Conservation (phyloP, 2,329 filamentous ascomycete species). For the Colletotrichum eleusines region DNA sequence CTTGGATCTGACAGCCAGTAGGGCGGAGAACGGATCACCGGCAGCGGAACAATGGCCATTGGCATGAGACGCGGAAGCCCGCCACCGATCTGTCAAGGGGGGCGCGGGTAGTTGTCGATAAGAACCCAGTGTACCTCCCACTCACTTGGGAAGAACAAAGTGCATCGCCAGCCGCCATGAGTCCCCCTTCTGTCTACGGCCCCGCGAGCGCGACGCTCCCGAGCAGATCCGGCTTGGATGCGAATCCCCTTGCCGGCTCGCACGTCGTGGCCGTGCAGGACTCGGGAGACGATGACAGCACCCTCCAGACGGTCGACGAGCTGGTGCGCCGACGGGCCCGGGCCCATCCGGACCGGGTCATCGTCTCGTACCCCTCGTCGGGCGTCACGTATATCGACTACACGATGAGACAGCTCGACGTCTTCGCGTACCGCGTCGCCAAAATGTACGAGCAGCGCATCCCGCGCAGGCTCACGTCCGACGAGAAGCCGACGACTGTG, state of each 20-base stretch:
- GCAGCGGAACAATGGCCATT: constrained; percentile 24
- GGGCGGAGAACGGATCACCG: constrained; percentile 21
- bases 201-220: constrained; percentile 36
- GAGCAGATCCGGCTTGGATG: constrained; percentile 23
- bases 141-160: constrained; percentile 25
- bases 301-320: constrained; percentile 45
- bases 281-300: constrained; percentile 42
- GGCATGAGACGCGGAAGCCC: background rate
- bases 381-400: constrained; percentile 61
- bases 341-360: constrained; percentile 50
- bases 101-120: constrained; percentile 7
- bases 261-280: background rate
- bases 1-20: constrained; percentile 1
- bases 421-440: constrained; percentile 50
- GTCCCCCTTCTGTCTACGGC: constrained; percentile 40
- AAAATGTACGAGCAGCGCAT: constrained; percentile 45
- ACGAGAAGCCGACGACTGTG: constrained; percentile 53
- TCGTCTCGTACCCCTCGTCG: constrained; percentile 57
- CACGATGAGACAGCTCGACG: constrained; percentile 59
- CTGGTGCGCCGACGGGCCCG: constrained; percentile 45
- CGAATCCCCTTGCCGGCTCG: constrained; percentile 11
- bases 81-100: constrained; percentile 22
- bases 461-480: constrained; percentile 43
- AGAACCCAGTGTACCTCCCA: constrained; percentile 5
- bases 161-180: constrained; percentile 30